Evolutionary conservation across 2,329 filamentous ascomycete genomes (phyloP), one percentile per base, ranked within the genome.

Genomic region (Clonostachys rosea): DNA sequence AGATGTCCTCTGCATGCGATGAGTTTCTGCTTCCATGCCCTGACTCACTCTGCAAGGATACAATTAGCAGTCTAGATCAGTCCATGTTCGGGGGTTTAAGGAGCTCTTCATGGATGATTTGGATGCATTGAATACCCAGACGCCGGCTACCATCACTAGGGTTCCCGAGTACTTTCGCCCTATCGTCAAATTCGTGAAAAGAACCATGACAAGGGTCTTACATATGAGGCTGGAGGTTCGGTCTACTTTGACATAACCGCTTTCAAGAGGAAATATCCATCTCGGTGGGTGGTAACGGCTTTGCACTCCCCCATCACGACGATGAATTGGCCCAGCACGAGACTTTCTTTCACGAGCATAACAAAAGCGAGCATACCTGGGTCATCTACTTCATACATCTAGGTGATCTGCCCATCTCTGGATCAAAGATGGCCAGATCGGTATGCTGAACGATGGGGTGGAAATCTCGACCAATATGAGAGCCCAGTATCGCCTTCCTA

Each of bases 321-420:
- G 96, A 96, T 57, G 92, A 96, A 65, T 70, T 96, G 54, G 91
- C 90, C 1, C 91, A 96, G 65, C 90, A 85, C 53, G 90, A 95
- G 64, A 90, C 89, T n/a, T 92, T 89, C 65, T 95, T 89, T 57
- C 75, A 70, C 57, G 58, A 75, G 39, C 64, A 74, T 47, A 66
- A 61, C 18, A 74, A 76, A 61, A 68, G 64, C 42, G 73, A 76
- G 56, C 76, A 80, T 56, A 89, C 89, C 50, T 96, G 92, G 92
- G 88, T 96, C 44, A 95, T 94, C 62, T 95, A 96, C 69, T 97
- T 96, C 69, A 63, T 96, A 14, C 92, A 96, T 62, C 96, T 95
- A 86, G 92, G 92, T 0, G 92, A 97, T 63, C 69, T 96, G 43
- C 68, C 66, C 6, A 96, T 97, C 48, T 82, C 86, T 24, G 91